phyloP scores from a whole-genome alignment of 1,284 basidiomycete species.

The Entoloma clypeatum region DNA sequence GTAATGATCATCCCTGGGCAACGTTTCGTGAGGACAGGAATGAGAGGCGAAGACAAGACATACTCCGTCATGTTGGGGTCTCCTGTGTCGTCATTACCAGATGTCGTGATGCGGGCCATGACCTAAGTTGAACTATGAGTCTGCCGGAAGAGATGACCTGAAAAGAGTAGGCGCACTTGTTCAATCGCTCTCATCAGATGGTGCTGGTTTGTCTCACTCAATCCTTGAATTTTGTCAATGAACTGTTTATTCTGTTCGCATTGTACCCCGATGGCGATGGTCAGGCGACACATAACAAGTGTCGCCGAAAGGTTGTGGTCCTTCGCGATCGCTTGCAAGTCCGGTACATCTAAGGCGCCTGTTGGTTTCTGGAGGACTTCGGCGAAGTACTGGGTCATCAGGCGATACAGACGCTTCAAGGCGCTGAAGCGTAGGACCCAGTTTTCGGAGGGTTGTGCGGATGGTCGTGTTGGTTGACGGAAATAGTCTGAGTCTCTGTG shows the following conservation, averaged over 20 bases:
- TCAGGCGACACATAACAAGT: conserved; percentile 75
- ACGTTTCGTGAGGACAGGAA: conserved; percentile 12
- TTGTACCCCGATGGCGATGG: conserved; percentile 91
- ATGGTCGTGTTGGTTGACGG: conserved; percentile 51
- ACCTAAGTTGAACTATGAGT: conserved; percentile 41
- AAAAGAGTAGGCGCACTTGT: conserved; percentile 43
- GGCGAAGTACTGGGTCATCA: conserved; percentile 84
- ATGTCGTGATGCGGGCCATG: conserved; percentile 63
- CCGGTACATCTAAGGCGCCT: conserved; percentile 69
- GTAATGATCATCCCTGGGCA: conserved; percentile 74
- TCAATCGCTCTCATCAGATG: conserved; percentile 84
- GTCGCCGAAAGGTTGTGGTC: conserved; percentile 64
- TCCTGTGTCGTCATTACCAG: conserved; percentile 40
- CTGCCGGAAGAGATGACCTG: neutral
- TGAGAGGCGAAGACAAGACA: conserved; percentile 24
- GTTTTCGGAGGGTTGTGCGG: conserved; percentile 69
- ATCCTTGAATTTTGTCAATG: conserved; percentile 78
- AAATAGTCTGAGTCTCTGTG: conserved; percentile 79
- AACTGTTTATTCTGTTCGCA: conserved; percentile 81
- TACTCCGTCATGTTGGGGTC: conserved; percentile 75
- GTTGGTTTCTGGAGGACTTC: conserved; percentile 76
- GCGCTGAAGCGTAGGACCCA: conserved; percentile 86
- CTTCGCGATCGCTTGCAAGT: conserved; percentile 80
- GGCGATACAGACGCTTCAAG: conserved; percentile 80
- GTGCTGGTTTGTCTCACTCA: conserved; percentile 79